Base-by-base conservation (phyloP, 2,329 filamentous ascomycete genomes). In the Sporothrix sp. region DNA sequence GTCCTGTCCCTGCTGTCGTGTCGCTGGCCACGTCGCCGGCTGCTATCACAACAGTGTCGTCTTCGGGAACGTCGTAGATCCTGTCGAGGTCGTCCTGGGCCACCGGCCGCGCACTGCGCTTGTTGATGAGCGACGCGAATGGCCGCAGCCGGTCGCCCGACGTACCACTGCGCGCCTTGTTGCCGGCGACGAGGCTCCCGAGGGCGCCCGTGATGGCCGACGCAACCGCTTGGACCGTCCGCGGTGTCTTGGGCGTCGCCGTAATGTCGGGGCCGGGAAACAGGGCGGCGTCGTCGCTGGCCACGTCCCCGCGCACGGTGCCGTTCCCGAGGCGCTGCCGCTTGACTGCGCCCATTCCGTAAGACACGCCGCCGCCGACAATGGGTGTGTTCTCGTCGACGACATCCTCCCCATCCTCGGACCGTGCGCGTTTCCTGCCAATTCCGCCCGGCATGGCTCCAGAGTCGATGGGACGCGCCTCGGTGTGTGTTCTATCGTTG, bases 51-150 rank as follows among this genome's bases (percentile, higher is more conserved):
- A 14, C 33, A 4, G 13, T 18, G 11, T 39, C 21, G 2, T 58
- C 59, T n/a, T 55, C 55, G 13, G 61, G 58, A 20, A 59, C 50
- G 13, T 61, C 61, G 35, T 57, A 57, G 8, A 55, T 28, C 16
- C 37, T 48, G 51, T 52, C 55, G 10, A 53, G 46, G 4, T 50
- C 52, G 13, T 50, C 32, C 16, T 45, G 11, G 1, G 32, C 20
- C 36, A n/a, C 25, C 32, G 13, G 42, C 10, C 43, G 30, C 20
- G 30, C 20, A 14, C 25, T 45, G 30, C 30, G 30, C 14, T 35
- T 20, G 14, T 35, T 14, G 3, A 36, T 7, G 5, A 36, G 35
- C 3, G 47, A 33, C 11, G 40, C 13, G 21, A 52, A 50, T 7
- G 36, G 28, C 13, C 18, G 30, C 21, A 37, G 30, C 25, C 18